Base-by-base conservation (phyloP, 164 flowering plant genomes). In the Umbilicus rupestris region DNA sequence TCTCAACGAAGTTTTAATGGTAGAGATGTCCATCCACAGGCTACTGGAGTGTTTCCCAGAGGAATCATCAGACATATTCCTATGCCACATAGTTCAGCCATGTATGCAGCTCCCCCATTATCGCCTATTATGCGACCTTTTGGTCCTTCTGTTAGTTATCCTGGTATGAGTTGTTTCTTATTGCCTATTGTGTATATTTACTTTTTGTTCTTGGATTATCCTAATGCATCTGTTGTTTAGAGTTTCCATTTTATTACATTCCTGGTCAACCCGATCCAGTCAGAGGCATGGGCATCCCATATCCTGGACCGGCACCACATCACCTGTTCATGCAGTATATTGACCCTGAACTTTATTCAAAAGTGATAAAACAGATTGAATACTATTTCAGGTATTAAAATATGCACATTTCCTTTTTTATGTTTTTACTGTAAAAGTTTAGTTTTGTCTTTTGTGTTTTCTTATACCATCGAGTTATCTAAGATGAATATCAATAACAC, bases 331-430 rank as follows among this genome's bases (percentile, higher is more conserved):
- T 73, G 52, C 85, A 80, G 62, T 49, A 69, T 14, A 73, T 72
- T 12, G 90, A 84, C 71, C 82, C 76, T 72, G 74, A 76, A 35
- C 70, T 90, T 81, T 77, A 71, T 68, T 6, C 77, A 50, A 72
- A 49, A 74, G 65, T 92, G 65, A 65, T 87, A 39, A 77, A 72
- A 19, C 98, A 92, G 74, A 88, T 90, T 66, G 90, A 88, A 39
- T 92, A 84, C 72, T 92, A 92, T 73, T 92, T 92, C 83, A 92
- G 98, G 98, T 92, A 77, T 29, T 35, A 30, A 3, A 50, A 30
- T 20, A 24, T 14, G 7, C 57, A 30, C 16, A 2, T 12, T 49
- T 60, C 42, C 35, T 52, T 14, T 50, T 20, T 33, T 47, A 8
- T 3, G 49, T 11, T 16, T 15, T 22, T 52, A 10, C 7, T 35